Percentiles rank a stretch among this genome's conserved stretches.
phyloP scores from a whole-genome alignment of 2,329 filamentous ascomycete genomes.

The Tolypocladium ophioglossoides region DNA sequence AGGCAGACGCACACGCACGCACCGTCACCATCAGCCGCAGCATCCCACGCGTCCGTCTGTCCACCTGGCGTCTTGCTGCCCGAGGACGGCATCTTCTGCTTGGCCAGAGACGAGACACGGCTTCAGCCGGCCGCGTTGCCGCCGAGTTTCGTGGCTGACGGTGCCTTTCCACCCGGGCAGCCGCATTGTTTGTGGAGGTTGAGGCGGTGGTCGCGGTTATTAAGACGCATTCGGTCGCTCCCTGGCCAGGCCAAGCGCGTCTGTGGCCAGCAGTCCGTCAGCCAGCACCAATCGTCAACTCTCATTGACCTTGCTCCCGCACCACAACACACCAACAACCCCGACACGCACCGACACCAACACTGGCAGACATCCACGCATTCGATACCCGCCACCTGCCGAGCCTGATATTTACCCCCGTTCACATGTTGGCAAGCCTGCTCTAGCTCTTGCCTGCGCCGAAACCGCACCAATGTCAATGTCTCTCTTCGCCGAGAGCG shows the following conservation, averaged over 20 bases:
- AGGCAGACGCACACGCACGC: not conserved
- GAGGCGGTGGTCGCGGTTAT: not conserved
- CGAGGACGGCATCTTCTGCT: not conserved
- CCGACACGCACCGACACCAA: not conserved
- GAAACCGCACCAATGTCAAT: slow-evolving; percentile 8
- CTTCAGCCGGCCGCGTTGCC: not conserved
- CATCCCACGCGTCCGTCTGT: not conserved
- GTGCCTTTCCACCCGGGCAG: too few relatives aligned
- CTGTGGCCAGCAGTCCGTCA: not conserved
- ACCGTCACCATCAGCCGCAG: not conserved
- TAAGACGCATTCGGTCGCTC: not conserved
- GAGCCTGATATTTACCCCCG: not conserved
- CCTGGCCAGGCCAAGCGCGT: not conserved
- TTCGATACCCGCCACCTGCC: not conserved
- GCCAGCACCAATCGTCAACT: not conserved
- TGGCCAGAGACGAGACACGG: not conserved
- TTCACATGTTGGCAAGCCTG: not conserved
- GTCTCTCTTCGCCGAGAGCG: slow-evolving; percentile 21
- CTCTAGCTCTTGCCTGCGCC: not conserved
- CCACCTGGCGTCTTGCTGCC: not conserved
- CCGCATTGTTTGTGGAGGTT: not conserved
- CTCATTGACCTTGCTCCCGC: not conserved
- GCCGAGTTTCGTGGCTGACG: not conserved
- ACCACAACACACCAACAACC: not conserved
- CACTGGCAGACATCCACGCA: not conserved